Evolutionary conservation across 306 rosid genomes (phyloP).

Genomic region (Ormosia semicastrata): DNA sequence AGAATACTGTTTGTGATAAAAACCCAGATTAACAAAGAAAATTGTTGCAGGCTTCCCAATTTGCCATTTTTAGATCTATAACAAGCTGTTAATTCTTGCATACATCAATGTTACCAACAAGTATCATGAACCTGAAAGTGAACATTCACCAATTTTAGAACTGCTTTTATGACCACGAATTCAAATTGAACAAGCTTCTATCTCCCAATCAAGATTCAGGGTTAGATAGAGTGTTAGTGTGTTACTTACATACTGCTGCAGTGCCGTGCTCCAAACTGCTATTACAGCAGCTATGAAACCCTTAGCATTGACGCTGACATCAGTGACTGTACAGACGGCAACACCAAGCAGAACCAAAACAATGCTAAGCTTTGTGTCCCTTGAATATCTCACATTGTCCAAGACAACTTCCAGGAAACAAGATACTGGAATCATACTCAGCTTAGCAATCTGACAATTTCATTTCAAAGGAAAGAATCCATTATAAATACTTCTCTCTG

Average conservation of each 20-base stretch:
- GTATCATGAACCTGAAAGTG: slow-evolving; percentile 18
- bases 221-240: slow-evolving; percentile 22
- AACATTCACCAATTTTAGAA: slow-evolving; percentile 17
- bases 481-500: slow-evolving; percentile 20
- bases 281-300: slow-evolving; percentile 76
- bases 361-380: slow-evolving; percentile 82
- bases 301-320: slow-evolving; percentile 78
- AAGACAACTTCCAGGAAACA: slow-evolving; percentile 77
- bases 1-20: neutral
- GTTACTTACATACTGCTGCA: slow-evolving; percentile 81
- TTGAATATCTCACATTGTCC: slow-evolving; percentile 75
- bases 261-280: slow-evolving; percentile 80
- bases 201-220: slow-evolving; percentile 20
- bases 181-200: slow-evolving; percentile 11
- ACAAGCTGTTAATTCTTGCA: slow-evolving; percentile 6
- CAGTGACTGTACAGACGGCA: slow-evolving; percentile 87
- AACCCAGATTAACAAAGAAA: slow-evolving; percentile 12
- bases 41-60: slow-evolving; percentile 5
- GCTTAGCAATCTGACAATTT: slow-evolving; percentile 70
- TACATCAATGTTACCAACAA: slow-evolving; percentile 16
- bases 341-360: slow-evolving; percentile 72
- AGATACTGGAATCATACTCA: slow-evolving; percentile 87
- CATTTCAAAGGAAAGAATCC: slow-evolving; percentile 21
- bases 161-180: slow-evolving; percentile 20
- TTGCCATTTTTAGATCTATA: slow-evolving; percentile 2